These are phyloP conservation scores for Aspergillus panamensis DNA, from an alignment of 495 filamentous ascomycete species.

Conservation along the genomic window DNA sequence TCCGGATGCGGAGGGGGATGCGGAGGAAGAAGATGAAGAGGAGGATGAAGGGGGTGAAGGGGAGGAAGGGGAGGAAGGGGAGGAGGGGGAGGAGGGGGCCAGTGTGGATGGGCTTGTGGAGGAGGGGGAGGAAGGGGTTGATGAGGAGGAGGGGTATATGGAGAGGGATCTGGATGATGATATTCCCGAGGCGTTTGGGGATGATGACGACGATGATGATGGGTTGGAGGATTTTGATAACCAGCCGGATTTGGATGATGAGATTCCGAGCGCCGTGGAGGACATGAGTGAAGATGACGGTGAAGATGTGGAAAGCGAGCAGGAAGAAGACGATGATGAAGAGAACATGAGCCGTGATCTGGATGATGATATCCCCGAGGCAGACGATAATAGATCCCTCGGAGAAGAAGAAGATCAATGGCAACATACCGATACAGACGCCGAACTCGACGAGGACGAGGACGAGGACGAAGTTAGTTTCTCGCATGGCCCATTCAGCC, in stretches of 20 bases:
- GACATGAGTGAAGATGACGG: constrained; percentile 31
- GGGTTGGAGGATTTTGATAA: constrained; percentile 40
- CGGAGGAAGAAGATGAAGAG: background rate
- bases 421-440: constrained; percentile 80
- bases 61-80: constrained; percentile 33
- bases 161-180: constrained; percentile 51
- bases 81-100: constrained; percentile 32
- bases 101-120: constrained; percentile 38
- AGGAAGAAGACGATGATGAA: constrained; percentile 16
- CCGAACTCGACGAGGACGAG: constrained; percentile 54
- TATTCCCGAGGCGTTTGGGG: constrained; percentile 47
- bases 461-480: constrained; percentile 34
- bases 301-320: constrained; percentile 17
- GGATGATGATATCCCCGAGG: constrained; percentile 46
- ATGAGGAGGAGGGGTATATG: constrained; percentile 43
- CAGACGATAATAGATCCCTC: constrained; percentile 26
- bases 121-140: constrained; percentile 41
- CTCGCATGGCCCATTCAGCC: constrained; percentile 25
- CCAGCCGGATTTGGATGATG: constrained; percentile 43
- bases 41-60: constrained; percentile 24
- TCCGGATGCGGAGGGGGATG: constrained; percentile 31
- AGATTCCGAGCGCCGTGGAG: constrained; percentile 36
- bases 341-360: constrained; percentile 34
- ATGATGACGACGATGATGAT: constrained; percentile 43
- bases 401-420: constrained; percentile 38